Percentiles rank a stretch among this genome's conserved stretches.
Evolutionary conservation across 495 filamentous ascomycete genomes (phyloP).

Genomic region (Penicillium ochrochloron): DNA sequence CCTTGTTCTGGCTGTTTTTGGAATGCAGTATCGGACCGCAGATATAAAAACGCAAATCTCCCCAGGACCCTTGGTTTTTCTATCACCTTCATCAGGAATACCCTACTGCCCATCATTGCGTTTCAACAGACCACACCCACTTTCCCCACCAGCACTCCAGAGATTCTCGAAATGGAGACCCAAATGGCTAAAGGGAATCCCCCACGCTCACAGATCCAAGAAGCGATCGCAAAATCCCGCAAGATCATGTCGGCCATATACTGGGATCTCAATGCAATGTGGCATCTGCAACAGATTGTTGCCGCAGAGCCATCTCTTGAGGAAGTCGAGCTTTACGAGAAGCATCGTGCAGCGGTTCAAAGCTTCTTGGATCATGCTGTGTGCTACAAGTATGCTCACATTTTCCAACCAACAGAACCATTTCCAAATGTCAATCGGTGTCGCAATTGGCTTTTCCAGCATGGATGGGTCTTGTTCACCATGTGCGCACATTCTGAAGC

Average conservation of each 20-base stretch:
- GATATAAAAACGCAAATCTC: no score
- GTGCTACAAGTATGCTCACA: background rate
- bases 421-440: background rate
- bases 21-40: no score
- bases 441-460: background rate
- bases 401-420: background rate
- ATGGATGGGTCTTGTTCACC: conserved; percentile 41
- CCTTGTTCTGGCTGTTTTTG: no score
- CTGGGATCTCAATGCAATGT: conserved; percentile 13
- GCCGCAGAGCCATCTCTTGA: background rate
- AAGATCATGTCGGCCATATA: conserved; percentile 14
- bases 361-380: background rate
- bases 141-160: no score
- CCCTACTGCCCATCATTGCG: no score
- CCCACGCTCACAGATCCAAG: background rate
- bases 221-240: background rate
- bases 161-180: background rate
- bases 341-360: background rate
- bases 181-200: background rate
- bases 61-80: no score
- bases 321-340: background rate
- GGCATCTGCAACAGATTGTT: background rate
- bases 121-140: no score
- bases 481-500: conserved; percentile 39
- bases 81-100: no score